Evolutionary conservation across 2,329 filamentous ascomycete genomes (phyloP).

Genomic region (Macrophomina pseudophaseolina): DNA sequence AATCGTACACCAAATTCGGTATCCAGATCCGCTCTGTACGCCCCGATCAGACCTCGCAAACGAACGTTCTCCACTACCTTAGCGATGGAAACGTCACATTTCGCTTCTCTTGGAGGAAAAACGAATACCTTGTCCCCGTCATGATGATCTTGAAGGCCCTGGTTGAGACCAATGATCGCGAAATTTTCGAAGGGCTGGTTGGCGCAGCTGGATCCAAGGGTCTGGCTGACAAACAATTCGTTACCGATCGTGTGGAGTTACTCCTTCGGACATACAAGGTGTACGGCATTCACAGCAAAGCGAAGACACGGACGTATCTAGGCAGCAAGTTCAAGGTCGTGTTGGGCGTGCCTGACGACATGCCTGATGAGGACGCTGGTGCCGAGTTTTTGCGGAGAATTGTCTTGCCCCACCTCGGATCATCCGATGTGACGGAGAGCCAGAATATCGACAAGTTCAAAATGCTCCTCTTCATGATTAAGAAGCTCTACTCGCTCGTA

Average conservation of each 20-base stretch:
- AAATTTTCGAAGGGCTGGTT: constrained; percentile 93
- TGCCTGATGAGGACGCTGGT: constrained; percentile 87
- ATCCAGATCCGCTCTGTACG: constrained; percentile 90
- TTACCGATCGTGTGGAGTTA: constrained; percentile 92
- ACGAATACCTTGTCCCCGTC: constrained; percentile 92
- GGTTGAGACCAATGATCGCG: constrained; percentile 92
- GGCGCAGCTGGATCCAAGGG: constrained; percentile 77
- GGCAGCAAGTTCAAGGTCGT: constrained; percentile 91
- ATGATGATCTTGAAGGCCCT: constrained; percentile 97
- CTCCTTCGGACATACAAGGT: constrained; percentile 91
- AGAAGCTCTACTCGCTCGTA: constrained; percentile 91
- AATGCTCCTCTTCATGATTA: constrained; percentile 92
- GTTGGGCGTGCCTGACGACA: constrained; percentile 79
- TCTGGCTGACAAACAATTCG: constrained; percentile 81
- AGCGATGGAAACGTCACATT: constrained; percentile 96
- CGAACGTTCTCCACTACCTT: constrained; percentile 94
- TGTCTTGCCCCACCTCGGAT: constrained; percentile 89
- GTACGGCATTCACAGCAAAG: constrained; percentile 81
- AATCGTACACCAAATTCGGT: constrained; percentile 86
- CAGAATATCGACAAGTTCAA: constrained; percentile 93
- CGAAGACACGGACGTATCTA: constrained; percentile 82
- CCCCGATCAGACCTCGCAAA: constrained; percentile 97
- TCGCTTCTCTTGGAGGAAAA: constrained; percentile 96
- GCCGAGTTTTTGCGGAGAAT: constrained; percentile 89
- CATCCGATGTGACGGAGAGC: constrained; percentile 78